Evolutionary conservation across 2,329 filamentous ascomycete genomes (phyloP).

Genomic region (Sarocladium brachiariae): DNA sequence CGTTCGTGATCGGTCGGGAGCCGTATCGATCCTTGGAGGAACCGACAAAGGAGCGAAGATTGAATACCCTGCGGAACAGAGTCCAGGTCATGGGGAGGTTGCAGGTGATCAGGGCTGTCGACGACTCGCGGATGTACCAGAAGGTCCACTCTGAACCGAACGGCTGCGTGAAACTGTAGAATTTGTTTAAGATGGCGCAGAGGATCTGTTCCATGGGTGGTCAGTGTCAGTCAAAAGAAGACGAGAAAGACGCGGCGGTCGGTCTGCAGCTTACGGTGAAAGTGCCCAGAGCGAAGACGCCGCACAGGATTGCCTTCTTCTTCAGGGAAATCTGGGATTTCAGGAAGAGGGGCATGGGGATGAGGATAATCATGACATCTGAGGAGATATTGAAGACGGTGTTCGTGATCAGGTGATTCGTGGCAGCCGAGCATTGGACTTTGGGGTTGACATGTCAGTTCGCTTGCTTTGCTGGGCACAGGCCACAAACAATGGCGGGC

Average conservation of each 20-base stretch:
- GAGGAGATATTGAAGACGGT: constrained; percentile 53
- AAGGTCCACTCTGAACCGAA: constrained; percentile 31
- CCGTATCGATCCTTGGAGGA: constrained; percentile 21
- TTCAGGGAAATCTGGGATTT: constrained; percentile 40
- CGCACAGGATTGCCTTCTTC: constrained; percentile 45
- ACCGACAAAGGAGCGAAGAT: constrained; percentile 26
- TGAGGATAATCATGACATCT: constrained; percentile 51
- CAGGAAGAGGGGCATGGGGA: constrained; percentile 48
- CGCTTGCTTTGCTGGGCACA: too few relatives aligned
- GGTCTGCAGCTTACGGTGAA: constrained; percentile 42
- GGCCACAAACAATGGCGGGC: too few relatives aligned
- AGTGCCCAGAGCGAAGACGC: constrained; percentile 37
- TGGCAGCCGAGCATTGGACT: constrained; percentile 51
- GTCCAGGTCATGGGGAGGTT: constrained; percentile 37
- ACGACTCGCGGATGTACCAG: constrained; percentile 38
- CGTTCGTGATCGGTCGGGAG: constrained; percentile 19
- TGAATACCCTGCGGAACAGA: constrained; percentile 28
- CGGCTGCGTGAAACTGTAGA: constrained; percentile 33
- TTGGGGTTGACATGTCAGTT: constrained; percentile 4
- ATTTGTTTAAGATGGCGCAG: constrained; percentile 23
- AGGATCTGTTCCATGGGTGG: background rate
- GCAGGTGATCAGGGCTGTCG: constrained; percentile 34
- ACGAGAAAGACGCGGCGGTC: background rate
- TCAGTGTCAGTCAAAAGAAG: background rate
- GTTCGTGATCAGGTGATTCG: constrained; percentile 52